Evolutionary conservation across 495 filamentous ascomycete species (phyloP).

Genomic region (Trichocladium antarcticum): DNA sequence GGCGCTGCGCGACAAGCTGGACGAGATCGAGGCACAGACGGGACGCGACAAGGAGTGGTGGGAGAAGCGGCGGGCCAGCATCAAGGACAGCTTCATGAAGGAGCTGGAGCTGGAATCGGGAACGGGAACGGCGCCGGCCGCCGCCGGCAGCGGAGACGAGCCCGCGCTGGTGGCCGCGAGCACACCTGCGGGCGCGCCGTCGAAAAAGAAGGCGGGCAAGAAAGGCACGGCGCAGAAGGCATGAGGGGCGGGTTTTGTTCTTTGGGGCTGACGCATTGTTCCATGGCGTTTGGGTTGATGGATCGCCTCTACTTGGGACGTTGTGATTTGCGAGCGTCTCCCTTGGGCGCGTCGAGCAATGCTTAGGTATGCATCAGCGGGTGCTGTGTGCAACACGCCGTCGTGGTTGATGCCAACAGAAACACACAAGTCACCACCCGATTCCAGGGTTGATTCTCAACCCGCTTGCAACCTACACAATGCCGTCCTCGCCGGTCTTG

Average conservation of each 20-base stretch:
- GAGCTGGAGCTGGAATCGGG: constrained; percentile 54
- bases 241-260: not conserved
- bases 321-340: not conserved
- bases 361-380: not conserved
- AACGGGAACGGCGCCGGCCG: constrained; percentile 15
- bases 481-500: no score
- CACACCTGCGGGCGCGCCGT: constrained; percentile 41
- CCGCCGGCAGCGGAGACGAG: constrained; percentile 63
- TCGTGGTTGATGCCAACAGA: not conserved
- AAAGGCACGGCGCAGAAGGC: constrained; percentile 40
- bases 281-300: constrained; percentile 24
- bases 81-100: constrained; percentile 72
- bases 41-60: constrained; percentile 77
- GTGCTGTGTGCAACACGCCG: no score
- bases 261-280: constrained; percentile 15
- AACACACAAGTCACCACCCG: no score
- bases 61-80: constrained; percentile 62
- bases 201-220: constrained; percentile 64
- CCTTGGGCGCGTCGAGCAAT: not conserved
- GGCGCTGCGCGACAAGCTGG: constrained; percentile 59
- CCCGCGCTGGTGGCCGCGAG: constrained; percentile 70
- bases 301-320: not conserved
- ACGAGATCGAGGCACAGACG: constrained; percentile 61
- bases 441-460: no score
- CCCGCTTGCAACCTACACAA: no score